A percentile compares a stretch with the other conserved stretches of the same genome.
These are phyloP conservation scores for Fusarium penzigii DNA, from an alignment of 2,329 filamentous ascomycete species.

Conservation along the genomic window DNA sequence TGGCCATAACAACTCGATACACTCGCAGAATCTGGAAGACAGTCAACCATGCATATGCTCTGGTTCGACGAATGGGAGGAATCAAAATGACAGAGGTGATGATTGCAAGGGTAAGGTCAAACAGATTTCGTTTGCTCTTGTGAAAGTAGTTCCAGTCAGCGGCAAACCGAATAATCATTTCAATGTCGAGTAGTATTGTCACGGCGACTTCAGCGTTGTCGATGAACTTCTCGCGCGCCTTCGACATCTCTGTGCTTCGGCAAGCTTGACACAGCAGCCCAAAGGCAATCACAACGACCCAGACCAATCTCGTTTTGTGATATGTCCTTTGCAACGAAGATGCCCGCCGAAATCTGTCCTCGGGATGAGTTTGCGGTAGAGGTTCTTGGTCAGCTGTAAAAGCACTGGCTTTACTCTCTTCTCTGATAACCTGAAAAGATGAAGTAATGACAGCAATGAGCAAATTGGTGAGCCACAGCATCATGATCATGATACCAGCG, in stretches of 20 bases:
- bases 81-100: constrained; percentile 84
- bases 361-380: constrained; percentile 37
- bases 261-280: constrained; percentile 79
- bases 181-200: constrained; percentile 75
- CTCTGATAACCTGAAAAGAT: constrained; percentile 95
- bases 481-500: constrained; percentile 82
- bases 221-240: constrained; percentile 63
- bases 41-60: constrained; percentile 84
- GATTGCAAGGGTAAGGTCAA: constrained; percentile 79
- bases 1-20: constrained; percentile 87
- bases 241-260: constrained; percentile 75
- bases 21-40: constrained; percentile 90
- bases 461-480: constrained; percentile 94
- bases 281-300: constrained; percentile 78
- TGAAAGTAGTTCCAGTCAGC: constrained; percentile 83
- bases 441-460: constrained; percentile 96
- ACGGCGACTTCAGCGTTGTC: constrained; percentile 71
- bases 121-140: constrained; percentile 69
- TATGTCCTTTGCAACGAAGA: constrained; percentile 69
- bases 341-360: constrained; percentile 37
- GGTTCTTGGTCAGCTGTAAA: constrained; percentile 75
- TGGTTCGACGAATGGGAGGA: constrained; percentile 73
- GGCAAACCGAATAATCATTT: constrained; percentile 78
- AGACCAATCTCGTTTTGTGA: constrained; percentile 72
- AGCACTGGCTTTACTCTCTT: constrained; percentile 91